Percentiles rank a stretch among this genome's conserved stretches.
phyloP scores from a whole-genome alignment of 2,329 filamentous ascomycete genomes.

The Cladosporium oxysporum region DNA sequence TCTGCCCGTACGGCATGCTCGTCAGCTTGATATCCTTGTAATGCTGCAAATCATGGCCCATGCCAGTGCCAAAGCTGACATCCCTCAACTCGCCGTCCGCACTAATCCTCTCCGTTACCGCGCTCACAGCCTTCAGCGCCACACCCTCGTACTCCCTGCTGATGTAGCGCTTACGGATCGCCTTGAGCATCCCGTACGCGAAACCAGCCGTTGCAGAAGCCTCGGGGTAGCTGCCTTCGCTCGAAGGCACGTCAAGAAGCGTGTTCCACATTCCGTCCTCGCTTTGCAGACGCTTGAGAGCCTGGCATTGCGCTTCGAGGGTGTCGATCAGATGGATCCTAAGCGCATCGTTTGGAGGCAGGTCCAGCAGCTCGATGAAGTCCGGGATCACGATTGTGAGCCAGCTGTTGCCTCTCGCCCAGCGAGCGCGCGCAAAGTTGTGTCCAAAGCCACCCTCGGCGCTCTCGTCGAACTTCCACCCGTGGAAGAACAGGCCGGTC shows the following conservation, averaged over 20 bases:
- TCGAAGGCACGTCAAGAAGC: slow-evolving; percentile 66
- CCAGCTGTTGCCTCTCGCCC: slow-evolving; percentile 70
- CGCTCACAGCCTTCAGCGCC: slow-evolving; percentile 66
- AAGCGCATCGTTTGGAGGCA: slow-evolving; percentile 62
- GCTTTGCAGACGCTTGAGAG: slow-evolving; percentile 62
- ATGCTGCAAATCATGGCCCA: slow-evolving; percentile 72
- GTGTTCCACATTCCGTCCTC: slow-evolving; percentile 71
- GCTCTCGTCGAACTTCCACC: slow-evolving; percentile 73
- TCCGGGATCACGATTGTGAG: slow-evolving; percentile 82
- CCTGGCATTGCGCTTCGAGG: slow-evolving; percentile 68
- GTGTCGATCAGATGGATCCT: slow-evolving; percentile 62
- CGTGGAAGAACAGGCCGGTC: slow-evolving; percentile 77
- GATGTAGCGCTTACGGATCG: slow-evolving; percentile 68
- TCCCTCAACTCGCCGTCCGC: slow-evolving; percentile 69
- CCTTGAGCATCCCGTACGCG: slow-evolving; percentile 77
- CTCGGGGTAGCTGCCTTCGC: slow-evolving; percentile 72
- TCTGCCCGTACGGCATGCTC: slow-evolving; percentile 82
- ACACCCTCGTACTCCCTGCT: slow-evolving; percentile 60
- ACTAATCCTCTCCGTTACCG: slow-evolving; percentile 67
- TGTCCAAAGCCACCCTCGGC: slow-evolving; percentile 52
- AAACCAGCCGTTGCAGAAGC: slow-evolving; percentile 79
- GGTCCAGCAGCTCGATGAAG: slow-evolving; percentile 71
- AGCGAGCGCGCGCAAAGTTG: slow-evolving; percentile 58
- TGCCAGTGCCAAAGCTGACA: slow-evolving; percentile 76
- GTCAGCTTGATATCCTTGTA: slow-evolving; percentile 76